Base-by-base conservation (phyloP, 2,329 filamentous ascomycete genomes). In the Colletotrichum sp. region DNA sequence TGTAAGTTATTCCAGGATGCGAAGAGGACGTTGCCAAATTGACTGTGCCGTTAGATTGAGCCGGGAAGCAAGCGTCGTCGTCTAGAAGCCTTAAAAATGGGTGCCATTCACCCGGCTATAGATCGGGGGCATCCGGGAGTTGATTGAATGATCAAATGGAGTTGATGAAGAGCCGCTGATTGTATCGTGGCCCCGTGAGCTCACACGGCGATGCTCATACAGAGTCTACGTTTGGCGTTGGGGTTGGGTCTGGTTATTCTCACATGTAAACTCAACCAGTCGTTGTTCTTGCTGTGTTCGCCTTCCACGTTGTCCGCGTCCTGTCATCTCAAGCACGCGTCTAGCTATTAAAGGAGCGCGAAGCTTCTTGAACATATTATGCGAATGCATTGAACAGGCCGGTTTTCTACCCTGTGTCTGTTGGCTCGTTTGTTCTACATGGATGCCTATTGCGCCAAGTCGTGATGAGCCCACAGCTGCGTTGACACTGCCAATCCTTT, bases 81-180 rank as follows among this genome's bases (percentile, higher is more conserved):
- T 49, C 18, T n/a, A 49, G 39, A 49, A 6, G 39, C 9, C 13
- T 13, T 34, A 13, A 15, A 13, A 34, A 13, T 34, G 13, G 32
- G 32, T 7, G 34, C 34, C 34, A 16, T 36, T 49, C 18, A 49
- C 2, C 10, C n/a, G 6, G 44, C 44, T 52, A 3, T 5, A 3
- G 44, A 21, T 3, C 2, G n/a, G 2, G 44, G 44, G 3, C 44
- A 13, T 52, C 44, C 3, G 2, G 44, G 44, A 8, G 2, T 52
- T 13, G 44, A 8, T 52, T 21, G 0, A 5, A 8, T 52, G n/a
- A 52, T 13, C 12, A 12, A 49, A 8, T 4, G n/a, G 44, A 52
- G 0, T 8, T 1, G 12, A 21, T 21, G 10, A 12, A 21, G 10
- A 7, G 44, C 3, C 2, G 10, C 7, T 3, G 1, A 21, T 0